Evolutionary conservation across 495 filamentous ascomycete species (phyloP).

Genomic region (Penicillium crystallinum): DNA sequence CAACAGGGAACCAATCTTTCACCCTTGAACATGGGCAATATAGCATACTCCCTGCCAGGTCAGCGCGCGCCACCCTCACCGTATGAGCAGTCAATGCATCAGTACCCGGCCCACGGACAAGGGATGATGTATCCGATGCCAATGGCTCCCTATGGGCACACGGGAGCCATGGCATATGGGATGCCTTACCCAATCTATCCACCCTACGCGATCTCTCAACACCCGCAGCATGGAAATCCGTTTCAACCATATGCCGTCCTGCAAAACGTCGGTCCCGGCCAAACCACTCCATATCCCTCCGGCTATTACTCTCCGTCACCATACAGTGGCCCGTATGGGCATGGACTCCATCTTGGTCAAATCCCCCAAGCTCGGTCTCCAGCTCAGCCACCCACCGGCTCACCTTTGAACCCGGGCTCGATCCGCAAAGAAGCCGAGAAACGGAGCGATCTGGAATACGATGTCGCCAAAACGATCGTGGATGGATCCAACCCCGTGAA

Average conservation of each 20-base stretch:
- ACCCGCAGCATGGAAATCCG: conserved; percentile 24
- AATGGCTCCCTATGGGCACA: conserved; percentile 34
- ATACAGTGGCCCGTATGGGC: conserved; percentile 19
- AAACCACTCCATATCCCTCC: conserved; percentile 21
- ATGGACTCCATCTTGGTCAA: conserved; percentile 8
- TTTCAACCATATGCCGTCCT: conserved; percentile 28
- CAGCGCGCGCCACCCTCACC: conserved; percentile 27
- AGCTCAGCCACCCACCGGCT: conserved; percentile 1
- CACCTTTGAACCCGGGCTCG: background rate
- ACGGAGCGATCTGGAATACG: conserved; percentile 23
- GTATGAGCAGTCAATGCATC: conserved; percentile 32
- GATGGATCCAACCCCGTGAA: conserved; percentile 39
- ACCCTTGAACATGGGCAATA: conserved; percentile 42
- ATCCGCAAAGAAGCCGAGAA: conserved; percentile 19
- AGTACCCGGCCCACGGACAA: conserved; percentile 26
- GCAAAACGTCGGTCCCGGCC: conserved; percentile 17
- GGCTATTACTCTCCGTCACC: conserved; percentile 25
- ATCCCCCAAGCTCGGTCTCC: conserved; percentile 7
- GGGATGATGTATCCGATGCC: conserved; percentile 36
- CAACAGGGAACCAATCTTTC: conserved; percentile 27
- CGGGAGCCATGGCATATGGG: conserved; percentile 24
- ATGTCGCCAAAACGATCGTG: conserved; percentile 41
- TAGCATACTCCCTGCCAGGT: conserved; percentile 42
- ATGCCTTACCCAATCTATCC: conserved; percentile 28
- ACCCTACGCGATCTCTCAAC: conserved; percentile 26